These are phyloP conservation scores for Suhomyces choctaworum DNA, from an alignment of 1,139 yeast genomes.

Conservation along the genomic window DNA sequence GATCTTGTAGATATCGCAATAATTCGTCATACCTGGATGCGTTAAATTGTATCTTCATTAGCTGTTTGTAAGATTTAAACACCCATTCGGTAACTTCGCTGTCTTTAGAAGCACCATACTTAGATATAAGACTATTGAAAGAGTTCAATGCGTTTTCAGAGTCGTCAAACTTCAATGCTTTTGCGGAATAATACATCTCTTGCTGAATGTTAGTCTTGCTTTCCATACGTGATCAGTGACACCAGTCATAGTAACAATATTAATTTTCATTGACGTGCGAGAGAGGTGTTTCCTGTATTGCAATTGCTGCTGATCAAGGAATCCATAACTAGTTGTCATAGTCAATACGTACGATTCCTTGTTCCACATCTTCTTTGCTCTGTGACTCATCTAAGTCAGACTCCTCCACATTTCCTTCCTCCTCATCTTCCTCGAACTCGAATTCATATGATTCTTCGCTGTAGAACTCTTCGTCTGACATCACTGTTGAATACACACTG, in stretches of 20 bases:
- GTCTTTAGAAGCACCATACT: constrained; percentile 5
- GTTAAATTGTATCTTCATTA: constrained; percentile 53
- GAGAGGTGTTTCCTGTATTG: no score
- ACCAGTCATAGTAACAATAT: background rate
- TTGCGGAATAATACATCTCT: constrained; percentile 61
- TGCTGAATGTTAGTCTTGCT: constrained; percentile 40
- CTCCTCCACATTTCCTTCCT: constrained; percentile 8
- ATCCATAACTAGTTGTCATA: no score
- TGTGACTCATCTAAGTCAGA: constrained; percentile 25
- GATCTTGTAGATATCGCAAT: constrained; percentile 26
- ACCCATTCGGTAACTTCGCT: constrained; percentile 38
- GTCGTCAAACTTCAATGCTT: constrained; percentile 63
- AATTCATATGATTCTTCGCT: constrained; percentile 68
- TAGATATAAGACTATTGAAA: constrained; percentile 14
- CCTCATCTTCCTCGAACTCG: constrained; percentile 61
- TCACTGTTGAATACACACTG: constrained; percentile 15
- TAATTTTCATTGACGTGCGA: no score
- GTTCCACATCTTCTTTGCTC: constrained; percentile 19
- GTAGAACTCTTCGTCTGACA: constrained; percentile 59
- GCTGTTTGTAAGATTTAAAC: constrained; percentile 67
- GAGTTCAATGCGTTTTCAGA: constrained; percentile 19
- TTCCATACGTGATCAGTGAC: constrained; percentile 10
- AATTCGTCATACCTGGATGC: constrained; percentile 36
- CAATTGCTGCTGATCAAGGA: no score
- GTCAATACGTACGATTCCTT: constrained; percentile 18